Evolutionary conservation across 495 filamentous ascomycete species (phyloP).

Genomic region (Aspergillus bridgeri): DNA sequence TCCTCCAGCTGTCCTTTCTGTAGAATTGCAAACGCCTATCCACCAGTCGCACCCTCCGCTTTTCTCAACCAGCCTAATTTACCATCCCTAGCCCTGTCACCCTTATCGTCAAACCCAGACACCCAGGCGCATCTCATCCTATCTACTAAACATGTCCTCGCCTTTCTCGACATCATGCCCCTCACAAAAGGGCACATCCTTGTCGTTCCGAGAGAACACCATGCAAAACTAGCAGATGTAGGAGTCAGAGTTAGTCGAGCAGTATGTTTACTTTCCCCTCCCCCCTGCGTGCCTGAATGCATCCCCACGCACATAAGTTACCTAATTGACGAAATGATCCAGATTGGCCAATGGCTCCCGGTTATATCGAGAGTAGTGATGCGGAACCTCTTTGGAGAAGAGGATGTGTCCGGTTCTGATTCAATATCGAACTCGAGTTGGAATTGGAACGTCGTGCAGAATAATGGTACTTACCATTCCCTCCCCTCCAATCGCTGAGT

Average conservation of each 20-base stretch:
- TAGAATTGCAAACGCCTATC: conserved; percentile 39
- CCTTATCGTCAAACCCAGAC: not conserved
- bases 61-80: conserved; percentile 24
- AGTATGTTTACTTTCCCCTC: conserved; percentile 25
- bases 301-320: not conserved
- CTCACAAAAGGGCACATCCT: conserved; percentile 76
- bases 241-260: conserved; percentile 51
- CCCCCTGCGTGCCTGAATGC: conserved; percentile 2
- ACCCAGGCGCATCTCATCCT: conserved; percentile 64
- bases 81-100: conserved; percentile 8
- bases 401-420: not conserved
- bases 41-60: conserved; percentile 39
- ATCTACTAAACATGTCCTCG: conserved; percentile 66
- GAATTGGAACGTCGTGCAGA: conserved; percentile 91
- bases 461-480: conserved; percentile 66
- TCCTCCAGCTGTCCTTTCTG: conserved; percentile 36
- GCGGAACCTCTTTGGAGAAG: conserved; percentile 39
- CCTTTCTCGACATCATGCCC: conserved; percentile 90
- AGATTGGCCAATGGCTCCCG: conserved; percentile 68
- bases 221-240: conserved; percentile 67
- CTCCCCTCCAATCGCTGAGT: not conserved
- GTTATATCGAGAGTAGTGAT: conserved; percentile 68
- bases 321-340: not conserved
- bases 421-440: conserved; percentile 46
- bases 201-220: conserved; percentile 67